These are phyloP conservation scores for Diophrys appendiculata DNA, from an alignment of 73 alveolate genomes.

Conservation along the genomic window DNA sequence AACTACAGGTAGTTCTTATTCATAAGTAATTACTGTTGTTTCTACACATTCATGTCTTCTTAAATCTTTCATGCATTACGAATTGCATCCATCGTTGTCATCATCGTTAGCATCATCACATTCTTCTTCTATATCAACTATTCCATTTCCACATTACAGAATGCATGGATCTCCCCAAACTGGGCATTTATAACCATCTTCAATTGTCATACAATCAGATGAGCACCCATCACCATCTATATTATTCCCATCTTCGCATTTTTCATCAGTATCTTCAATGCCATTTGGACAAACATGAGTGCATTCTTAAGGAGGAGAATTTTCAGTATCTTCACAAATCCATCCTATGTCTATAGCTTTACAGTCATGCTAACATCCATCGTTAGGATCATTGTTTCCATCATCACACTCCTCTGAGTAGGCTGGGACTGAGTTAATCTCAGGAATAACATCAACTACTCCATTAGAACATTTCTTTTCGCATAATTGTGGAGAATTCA, in stretches of 20 bases:
- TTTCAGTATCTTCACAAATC: not conserved
- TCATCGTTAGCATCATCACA: constrained; percentile 52
- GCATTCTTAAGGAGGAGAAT: too few relatives aligned
- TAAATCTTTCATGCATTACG: not conserved
- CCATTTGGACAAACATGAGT: not conserved
- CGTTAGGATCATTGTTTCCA: not conserved
- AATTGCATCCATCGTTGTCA: constrained; percentile 41
- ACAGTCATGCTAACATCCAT: constrained; percentile 2
- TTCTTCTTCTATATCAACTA: constrained; percentile 4
- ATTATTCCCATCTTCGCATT: constrained; percentile 12
- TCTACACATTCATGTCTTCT: not conserved
- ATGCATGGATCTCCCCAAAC: not conserved
- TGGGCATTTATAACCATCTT: not conserved
- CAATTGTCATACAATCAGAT: constrained; percentile 3
- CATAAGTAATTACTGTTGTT: not conserved
- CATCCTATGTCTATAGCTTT: not conserved
- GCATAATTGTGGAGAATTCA: constrained; percentile 35
- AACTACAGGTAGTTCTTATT: not conserved
- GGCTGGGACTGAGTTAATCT: too few relatives aligned
- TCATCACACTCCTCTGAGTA: constrained; percentile 5
- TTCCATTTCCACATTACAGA: constrained; percentile 2
- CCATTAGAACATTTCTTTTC: constrained; percentile 41
- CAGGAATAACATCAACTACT: constrained; percentile 9
- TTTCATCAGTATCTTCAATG: not conserved
- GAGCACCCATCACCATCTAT: constrained; percentile 15